Evolutionary conservation across 345 rosid species (phyloP).

Genomic region (Populus nigra): DNA sequence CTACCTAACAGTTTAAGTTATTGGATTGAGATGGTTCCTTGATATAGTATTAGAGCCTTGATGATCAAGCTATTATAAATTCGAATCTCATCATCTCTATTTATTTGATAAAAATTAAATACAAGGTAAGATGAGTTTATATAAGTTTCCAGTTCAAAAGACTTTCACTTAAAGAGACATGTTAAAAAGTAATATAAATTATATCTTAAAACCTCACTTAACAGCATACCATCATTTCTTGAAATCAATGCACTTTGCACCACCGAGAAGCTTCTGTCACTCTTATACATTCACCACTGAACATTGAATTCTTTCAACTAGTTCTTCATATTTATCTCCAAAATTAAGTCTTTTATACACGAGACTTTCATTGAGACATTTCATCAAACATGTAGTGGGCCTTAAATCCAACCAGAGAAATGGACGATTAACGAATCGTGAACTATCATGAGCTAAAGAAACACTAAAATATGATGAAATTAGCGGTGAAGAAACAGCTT

Average conservation of each 20-base stretch:
- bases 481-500: too few relatives aligned
- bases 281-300: neutral
- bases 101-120: too few relatives aligned
- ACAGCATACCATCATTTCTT: neutral
- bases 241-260: conserved; percentile 4
- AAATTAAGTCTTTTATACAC: neutral
- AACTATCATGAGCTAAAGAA: neutral
- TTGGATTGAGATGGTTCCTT: too few relatives aligned
- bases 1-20: too few relatives aligned
- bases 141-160: too few relatives aligned
- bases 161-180: too few relatives aligned
- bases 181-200: too few relatives aligned
- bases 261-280: conserved; percentile 8
- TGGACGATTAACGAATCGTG: neutral
- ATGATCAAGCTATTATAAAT: too few relatives aligned
- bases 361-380: conserved; percentile 6
- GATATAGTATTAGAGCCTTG: too few relatives aligned
- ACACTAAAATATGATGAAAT: neutral
- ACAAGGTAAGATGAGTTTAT: too few relatives aligned
- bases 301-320: neutral
- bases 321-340: neutral
- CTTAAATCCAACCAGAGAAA: neutral
- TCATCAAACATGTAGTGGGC: conserved; percentile 17
- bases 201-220: too few relatives aligned
- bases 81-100: too few relatives aligned